A percentile compares a stretch with the other conserved stretches of the same genome.
Conservation (phyloP, 495 filamentous ascomycete genomes). For the Tuber borchii region DNA sequence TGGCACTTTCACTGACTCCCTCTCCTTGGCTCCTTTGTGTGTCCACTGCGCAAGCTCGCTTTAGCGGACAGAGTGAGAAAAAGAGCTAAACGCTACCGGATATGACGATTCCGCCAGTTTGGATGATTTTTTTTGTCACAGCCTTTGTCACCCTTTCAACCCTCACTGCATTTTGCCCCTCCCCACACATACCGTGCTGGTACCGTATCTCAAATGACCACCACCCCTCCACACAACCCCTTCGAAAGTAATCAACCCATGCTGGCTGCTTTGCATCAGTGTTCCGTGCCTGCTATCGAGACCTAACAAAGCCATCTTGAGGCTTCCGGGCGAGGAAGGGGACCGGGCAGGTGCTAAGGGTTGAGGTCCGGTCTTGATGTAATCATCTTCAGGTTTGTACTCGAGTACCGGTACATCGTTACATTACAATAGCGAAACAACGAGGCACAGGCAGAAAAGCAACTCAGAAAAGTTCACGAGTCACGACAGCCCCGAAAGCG, state of each 20-base stretch:
- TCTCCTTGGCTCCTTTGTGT: not conserved
- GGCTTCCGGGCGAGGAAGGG: constrained; percentile 30
- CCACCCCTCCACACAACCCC: constrained; percentile 18
- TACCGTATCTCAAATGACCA: constrained; percentile 2
- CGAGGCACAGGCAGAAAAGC: constrained; percentile 23
- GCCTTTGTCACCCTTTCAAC: constrained; percentile 28
- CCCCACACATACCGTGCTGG: constrained; percentile 11
- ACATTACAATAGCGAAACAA: constrained; percentile 9
- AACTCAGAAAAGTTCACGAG: constrained; percentile 18
- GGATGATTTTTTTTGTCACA: constrained; percentile 5
- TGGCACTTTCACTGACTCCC: not conserved
- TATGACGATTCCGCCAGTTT: constrained; percentile 30
- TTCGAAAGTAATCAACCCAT: constrained; percentile 10
- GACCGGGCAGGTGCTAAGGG: constrained; percentile 35
- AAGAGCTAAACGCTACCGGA: constrained; percentile 32
- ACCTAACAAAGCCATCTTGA: constrained; percentile 33
- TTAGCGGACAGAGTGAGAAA: not conserved
- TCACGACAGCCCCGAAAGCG: constrained; percentile 25
- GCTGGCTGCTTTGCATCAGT: constrained; percentile 33
- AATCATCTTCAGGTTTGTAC: constrained; percentile 37
- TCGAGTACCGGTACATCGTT: constrained; percentile 22
- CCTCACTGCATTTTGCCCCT: constrained; percentile 31
- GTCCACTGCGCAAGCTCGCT: not conserved
- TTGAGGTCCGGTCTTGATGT: constrained; percentile 15
- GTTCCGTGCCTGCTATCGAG: constrained; percentile 34